Base-by-base conservation (phyloP, 2,329 filamentous ascomycete species). In the Colletotrichum limetticola region DNA sequence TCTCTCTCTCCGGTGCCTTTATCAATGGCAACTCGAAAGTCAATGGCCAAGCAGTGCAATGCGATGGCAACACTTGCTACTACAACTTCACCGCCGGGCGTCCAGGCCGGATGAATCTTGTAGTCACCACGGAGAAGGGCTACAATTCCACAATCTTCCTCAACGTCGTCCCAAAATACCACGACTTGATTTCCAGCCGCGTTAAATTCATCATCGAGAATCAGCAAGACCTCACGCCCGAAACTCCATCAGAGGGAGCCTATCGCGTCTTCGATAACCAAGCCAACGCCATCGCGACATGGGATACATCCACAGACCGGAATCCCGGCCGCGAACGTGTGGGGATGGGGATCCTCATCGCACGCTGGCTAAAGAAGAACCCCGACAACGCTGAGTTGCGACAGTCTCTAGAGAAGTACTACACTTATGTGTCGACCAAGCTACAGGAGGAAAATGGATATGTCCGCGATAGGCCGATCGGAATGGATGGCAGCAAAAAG, bases 241-340 rank as follows among this genome's bases (percentile, higher is more conserved):
- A 42, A 2, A 8, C 66, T 16, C 52, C 42, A 22, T n/a, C 73
- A 1, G 16, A 37, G 2, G 70, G 72, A 5, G 72, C 72, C 12
- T 74, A 73, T 14, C 32, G 69, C 3, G 58, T 74, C 7, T 74
- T 69, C 52, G 70, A 74, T 26, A 74, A 73, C 9, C 64, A 74
- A 58, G 58, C 71, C 26, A 70, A 74, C 62, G 19, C 61, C 12
- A 3, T 65, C 59, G 3, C 67, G 72, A 12, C 66, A 73, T 14
- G 70, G 73, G 22, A 73, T 37, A 4, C 69, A 73, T 1, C 64
- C 2, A 37, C 64, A 22, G 72, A 74, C 30, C 60, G 65, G 4
- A 74, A 74, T 26, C 60, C 72, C 8, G 72, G 72, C 4, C 70
- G 70, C 26, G 72, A 74, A 32, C 70, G 72, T 12, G 52, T 74